phyloP scores from a whole-genome alignment of 768 basidiomycete species.

The Tricholomella constricta region DNA sequence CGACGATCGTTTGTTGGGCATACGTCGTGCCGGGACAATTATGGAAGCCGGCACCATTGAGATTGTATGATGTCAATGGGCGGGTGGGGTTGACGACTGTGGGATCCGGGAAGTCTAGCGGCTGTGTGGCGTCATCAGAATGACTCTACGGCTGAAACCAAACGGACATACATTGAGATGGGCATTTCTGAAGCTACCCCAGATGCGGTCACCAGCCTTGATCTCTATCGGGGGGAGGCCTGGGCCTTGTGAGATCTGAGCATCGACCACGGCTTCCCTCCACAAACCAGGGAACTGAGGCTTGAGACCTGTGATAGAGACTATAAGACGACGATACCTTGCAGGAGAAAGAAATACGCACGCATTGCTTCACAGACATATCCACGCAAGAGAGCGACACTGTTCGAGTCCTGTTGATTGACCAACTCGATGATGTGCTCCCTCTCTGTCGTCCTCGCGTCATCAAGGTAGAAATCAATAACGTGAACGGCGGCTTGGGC shows the following conservation, averaged over 20 bases:
- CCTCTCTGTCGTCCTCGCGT: constrained; percentile 38
- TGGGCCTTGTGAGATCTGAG: constrained; percentile 36
- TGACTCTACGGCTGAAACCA: constrained; percentile 6
- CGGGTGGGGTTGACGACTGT: constrained; percentile 39
- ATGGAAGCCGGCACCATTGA: constrained; percentile 42
- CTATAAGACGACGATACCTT: no score
- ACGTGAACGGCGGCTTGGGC: constrained; percentile 49
- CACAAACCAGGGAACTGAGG: constrained; percentile 46
- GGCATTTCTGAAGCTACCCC: constrained; percentile 44
- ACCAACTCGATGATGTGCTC: constrained; percentile 39
- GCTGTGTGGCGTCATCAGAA: constrained; percentile 22
- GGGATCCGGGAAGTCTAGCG: constrained; percentile 45
- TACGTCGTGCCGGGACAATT: constrained; percentile 38
- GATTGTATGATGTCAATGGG: constrained; percentile 28
- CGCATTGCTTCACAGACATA: constrained; percentile 56
- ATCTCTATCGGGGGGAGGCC: constrained; percentile 34
- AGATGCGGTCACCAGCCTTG: constrained; percentile 43
- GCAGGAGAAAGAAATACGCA: constrained; percentile 22
- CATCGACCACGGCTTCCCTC: constrained; percentile 34
- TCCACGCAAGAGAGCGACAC: constrained; percentile 40
- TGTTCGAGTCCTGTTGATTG: constrained; percentile 31
- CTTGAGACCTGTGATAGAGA: constrained; percentile 28
- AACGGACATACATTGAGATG: constrained; percentile 36
- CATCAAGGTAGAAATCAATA: constrained; percentile 55
- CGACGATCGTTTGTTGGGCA: constrained; percentile 39